Evolutionary conservation across 148 eudicot genomes (phyloP).

Genomic region (Rhododendron griersonianum): DNA sequence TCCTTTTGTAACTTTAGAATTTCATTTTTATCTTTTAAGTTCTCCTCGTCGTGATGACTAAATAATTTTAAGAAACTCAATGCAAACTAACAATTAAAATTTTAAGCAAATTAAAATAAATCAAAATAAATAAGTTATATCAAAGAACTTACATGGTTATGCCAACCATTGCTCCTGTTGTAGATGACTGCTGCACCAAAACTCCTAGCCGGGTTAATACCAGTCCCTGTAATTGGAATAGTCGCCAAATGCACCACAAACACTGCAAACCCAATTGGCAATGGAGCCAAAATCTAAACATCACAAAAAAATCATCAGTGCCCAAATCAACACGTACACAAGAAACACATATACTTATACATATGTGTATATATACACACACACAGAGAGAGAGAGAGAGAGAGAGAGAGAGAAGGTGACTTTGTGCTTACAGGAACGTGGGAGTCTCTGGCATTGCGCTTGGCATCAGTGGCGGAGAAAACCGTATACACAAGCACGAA

Average conservation of each 20-base stretch:
- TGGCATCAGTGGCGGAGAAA: conserved; percentile 24
- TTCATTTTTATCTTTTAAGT: background rate
- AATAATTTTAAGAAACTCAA: background rate
- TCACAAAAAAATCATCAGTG: background rate
- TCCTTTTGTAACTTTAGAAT: background rate
- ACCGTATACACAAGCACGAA: conserved; percentile 15
- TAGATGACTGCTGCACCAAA: conserved; percentile 24
- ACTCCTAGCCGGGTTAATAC: conserved; percentile 10
- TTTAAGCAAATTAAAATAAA: background rate
- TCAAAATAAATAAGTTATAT: background rate
- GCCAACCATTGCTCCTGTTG: conserved; percentile 53
- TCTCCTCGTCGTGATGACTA: background rate
- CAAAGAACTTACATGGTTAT: conserved; percentile 43
- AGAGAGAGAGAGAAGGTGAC: background rate
- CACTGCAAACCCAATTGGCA: conserved; percentile 12
- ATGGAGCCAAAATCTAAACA: conserved; percentile 59
- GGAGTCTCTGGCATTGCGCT: conserved; percentile 25
- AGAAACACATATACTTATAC: background rate
- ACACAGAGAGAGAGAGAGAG: background rate
- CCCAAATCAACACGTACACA: background rate
- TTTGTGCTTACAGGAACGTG: conserved; percentile 19
- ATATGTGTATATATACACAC: background rate
- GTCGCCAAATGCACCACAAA: conserved; percentile 5
- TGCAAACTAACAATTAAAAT: background rate
- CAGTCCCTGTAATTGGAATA: background rate